Conservation (phyloP, 208 protist species). For the Tritrichomonas foetus region DNA sequence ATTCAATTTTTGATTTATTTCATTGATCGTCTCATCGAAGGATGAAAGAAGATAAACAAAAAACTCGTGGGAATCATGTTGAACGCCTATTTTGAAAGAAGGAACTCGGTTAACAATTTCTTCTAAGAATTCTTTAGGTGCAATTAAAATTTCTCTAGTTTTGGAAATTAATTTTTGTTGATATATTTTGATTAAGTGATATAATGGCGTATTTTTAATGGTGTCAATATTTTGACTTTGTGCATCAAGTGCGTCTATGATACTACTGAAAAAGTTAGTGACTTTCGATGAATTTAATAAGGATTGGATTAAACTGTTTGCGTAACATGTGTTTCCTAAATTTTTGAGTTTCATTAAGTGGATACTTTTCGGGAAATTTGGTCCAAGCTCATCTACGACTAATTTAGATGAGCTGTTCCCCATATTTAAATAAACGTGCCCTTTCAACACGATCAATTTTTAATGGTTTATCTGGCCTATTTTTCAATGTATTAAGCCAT, state of each 20-base stretch:
- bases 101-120: not conserved
- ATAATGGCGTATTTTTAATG: not conserved
- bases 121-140: not conserved
- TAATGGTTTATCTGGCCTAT: too few species aligned
- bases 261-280: not conserved
- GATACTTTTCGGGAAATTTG: not conserved
- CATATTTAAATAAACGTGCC: too few species aligned
- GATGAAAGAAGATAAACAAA: not conserved
- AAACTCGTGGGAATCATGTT: not conserved
- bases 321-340: conserved; percentile 1
- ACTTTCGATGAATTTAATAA: not conserved
- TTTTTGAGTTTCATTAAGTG: not conserved
- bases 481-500: too few species aligned
- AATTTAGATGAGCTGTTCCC: too few species aligned
- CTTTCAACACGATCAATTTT: too few species aligned
- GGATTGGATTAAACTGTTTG: not conserved
- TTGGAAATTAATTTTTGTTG: not conserved
- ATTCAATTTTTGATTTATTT: not conserved
- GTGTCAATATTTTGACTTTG: not conserved
- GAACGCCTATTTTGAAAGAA: not conserved
- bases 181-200: not conserved
- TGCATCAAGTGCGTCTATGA: not conserved
- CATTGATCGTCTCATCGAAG: not conserved
- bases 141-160: not conserved
- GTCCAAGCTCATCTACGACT: not conserved